phyloP scores from a whole-genome alignment of 371 early-diverging fungal genomes.

The Circinella minor region DNA sequence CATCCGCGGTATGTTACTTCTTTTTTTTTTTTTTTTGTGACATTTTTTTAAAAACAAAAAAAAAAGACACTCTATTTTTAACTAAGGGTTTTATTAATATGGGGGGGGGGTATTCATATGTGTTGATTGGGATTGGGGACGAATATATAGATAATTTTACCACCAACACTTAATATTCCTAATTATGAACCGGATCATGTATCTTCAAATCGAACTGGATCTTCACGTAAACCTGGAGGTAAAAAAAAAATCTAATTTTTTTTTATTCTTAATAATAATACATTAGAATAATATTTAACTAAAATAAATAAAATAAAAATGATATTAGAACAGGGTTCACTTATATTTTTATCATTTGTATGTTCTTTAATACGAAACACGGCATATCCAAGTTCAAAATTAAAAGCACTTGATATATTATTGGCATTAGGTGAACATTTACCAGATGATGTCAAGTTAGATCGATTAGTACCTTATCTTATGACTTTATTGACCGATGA shows the following conservation, averaged over 20 bases:
- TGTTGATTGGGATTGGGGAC: not conserved
- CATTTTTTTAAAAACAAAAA: not conserved
- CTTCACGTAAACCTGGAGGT: conserved; percentile 25
- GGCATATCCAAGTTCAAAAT: conserved; percentile 71
- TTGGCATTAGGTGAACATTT: conserved; percentile 70
- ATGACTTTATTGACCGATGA: conserved; percentile 75
- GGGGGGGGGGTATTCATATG: not conserved
- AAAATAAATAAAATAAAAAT: no score
- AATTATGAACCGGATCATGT: conserved; percentile 31
- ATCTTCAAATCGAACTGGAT: conserved; percentile 3
- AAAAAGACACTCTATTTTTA: not conserved
- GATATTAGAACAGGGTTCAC: conserved; percentile 60
- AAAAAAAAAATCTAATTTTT: not conserved
- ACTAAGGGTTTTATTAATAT: no score
- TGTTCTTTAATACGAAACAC: conserved; percentile 77
- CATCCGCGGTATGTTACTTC: conserved; percentile 34
- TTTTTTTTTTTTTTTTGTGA: not conserved
- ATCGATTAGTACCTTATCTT: conserved; percentile 85
- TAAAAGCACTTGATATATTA: conserved; percentile 80
- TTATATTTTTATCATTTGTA: conserved; percentile 67
- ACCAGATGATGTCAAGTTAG: conserved; percentile 77
- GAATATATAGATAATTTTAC: conserved; percentile 36
- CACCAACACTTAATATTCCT: conserved; percentile 51
- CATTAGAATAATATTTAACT: not conserved
- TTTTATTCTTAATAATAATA: not conserved